Evolutionary conservation across 2,329 filamentous ascomycete genomes (phyloP), one percentile per base, ranked within the genome.

Genomic region (Beauveria scarabaeidicola): DNA sequence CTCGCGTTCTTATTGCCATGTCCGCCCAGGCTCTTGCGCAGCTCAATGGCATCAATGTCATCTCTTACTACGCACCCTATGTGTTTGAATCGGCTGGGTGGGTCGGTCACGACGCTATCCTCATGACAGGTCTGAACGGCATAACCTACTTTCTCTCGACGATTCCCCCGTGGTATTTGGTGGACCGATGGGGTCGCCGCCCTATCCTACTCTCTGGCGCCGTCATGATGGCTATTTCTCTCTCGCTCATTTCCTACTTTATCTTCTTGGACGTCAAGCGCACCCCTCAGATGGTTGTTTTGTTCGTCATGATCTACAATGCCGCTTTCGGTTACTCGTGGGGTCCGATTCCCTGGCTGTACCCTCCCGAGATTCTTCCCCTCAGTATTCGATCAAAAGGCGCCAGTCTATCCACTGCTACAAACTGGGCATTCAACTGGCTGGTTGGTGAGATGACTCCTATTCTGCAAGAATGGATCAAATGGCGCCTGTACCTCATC

Each of bases 341-440:
- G 94, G 94, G 94, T 19, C 94, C 94, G 1, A 96, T 99, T 63
- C 94, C 94, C 9, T 99, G 94, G 94, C 79, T 99, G 17, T 97
- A 97, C 72, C 94, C 94, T 15, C 94, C 94, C n/a, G 94, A 99
- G 80, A 99, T 99, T 63, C 80, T 99, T 47, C 94, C 94, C 5
- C 80, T 99, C 62, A 97, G 91, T 78, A 97, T 97, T 70, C 87
- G 94, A 68, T 96, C 93, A 62, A 97, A 97, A 79, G 94, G 94
- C 62, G 93, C 94, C 58, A 96, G 91, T 81, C 75, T 99, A 71
- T 97, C 93, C 62, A 97, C 94, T 1, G 94, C 94, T 19, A 87
- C 92, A 36, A 99, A 99, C 71, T 99, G 94, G 94, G 91, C 93
- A 1, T 96, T 94, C 75, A 99, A 99, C 75, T 99, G 91, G 89